A percentile compares a stretch with the other conserved stretches of the same genome.
Conservation (phyloP, 2,329 filamentous ascomycete genomes). For the Xylaria sp. region DNA sequence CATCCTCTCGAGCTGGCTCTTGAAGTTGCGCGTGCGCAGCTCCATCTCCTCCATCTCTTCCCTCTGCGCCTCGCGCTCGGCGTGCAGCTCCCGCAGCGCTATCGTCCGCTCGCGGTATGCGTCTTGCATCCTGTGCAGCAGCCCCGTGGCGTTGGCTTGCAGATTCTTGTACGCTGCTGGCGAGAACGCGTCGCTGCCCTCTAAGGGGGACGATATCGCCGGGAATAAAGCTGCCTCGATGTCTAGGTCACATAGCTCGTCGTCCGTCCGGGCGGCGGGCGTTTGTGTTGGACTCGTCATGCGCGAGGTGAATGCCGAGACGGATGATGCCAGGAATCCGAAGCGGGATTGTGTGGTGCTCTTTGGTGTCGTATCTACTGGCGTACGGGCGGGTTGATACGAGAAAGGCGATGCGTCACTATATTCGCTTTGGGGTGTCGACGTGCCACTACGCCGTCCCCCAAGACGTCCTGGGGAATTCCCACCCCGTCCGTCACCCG, state of each 20-base stretch:
- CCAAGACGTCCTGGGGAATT: constrained; percentile 48
- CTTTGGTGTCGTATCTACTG: constrained; percentile 50
- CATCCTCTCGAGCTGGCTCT: constrained; percentile 70
- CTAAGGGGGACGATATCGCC: constrained; percentile 53
- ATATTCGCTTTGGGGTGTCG: constrained; percentile 38
- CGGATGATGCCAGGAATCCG: constrained; percentile 59
- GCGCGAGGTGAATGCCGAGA: constrained; percentile 58
- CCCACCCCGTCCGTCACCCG: constrained; percentile 54
- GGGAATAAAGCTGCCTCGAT: constrained; percentile 67
- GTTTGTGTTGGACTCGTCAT: constrained; percentile 47
- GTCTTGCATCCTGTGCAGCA: constrained; percentile 66
- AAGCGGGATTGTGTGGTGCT: constrained; percentile 55
- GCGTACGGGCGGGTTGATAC: constrained; percentile 44
- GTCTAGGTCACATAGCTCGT: constrained; percentile 67
- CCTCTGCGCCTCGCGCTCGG: constrained; percentile 63
- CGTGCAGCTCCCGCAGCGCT: constrained; percentile 62
- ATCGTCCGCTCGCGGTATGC: constrained; percentile 67
- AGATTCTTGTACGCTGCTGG: constrained; percentile 70
- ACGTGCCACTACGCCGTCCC: constrained; percentile 50
- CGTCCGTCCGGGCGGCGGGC: constrained; percentile 52
- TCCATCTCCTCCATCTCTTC: constrained; percentile 69
- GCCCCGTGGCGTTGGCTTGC: constrained; percentile 66
- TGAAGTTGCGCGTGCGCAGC: constrained; percentile 64
- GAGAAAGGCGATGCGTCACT: constrained; percentile 51
- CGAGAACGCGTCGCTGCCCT: constrained; percentile 63